phyloP scores from a whole-genome alignment of 2,329 filamentous ascomycete genomes.

The Ceratocystiopsis sp. region DNA sequence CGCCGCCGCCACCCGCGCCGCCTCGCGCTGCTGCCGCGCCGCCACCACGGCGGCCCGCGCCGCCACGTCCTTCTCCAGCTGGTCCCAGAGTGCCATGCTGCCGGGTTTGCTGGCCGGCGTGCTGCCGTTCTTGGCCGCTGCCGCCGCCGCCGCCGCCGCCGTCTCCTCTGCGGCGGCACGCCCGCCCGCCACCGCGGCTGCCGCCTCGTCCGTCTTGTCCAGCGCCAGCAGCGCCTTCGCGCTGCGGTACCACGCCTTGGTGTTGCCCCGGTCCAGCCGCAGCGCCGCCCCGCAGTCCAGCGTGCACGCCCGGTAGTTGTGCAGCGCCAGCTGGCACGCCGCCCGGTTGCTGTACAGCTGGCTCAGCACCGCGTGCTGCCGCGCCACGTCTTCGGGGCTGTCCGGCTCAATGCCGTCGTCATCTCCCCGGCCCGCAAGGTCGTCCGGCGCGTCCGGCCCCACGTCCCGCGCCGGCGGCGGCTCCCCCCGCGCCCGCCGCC shows the following conservation, averaged over 20 bases:
- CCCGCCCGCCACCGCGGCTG: slow-evolving; percentile 60
- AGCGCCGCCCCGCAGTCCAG: slow-evolving; percentile 70
- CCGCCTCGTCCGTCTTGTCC: slow-evolving; percentile 62
- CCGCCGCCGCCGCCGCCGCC: slow-evolving; percentile 36
- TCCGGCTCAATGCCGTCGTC: slow-evolving; percentile 22
- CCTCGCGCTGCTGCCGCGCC: slow-evolving; percentile 35
- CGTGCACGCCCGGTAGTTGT: slow-evolving; percentile 77
- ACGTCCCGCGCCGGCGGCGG: slow-evolving; percentile 1
- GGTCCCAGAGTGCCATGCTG: slow-evolving; percentile 25
- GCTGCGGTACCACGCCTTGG: slow-evolving; percentile 86
- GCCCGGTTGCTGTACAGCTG: slow-evolving; percentile 74
- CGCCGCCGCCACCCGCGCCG: slow-evolving; percentile 34
- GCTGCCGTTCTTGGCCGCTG: too few species aligned
- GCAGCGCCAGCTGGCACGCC: slow-evolving; percentile 72
- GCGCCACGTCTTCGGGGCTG: slow-evolving; percentile 37
- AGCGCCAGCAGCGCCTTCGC: slow-evolving; percentile 62
- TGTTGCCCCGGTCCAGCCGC: slow-evolving; percentile 58
- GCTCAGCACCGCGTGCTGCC: slow-evolving; percentile 52
- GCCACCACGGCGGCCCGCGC: slow-evolving; percentile 38
- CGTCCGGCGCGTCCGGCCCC: neutral
- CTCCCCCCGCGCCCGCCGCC: slow-evolving; percentile 27
- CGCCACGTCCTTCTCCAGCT: slow-evolving; percentile 37
- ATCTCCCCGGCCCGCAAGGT: slow-evolving; percentile 3
- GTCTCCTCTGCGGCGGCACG: slow-evolving; percentile 45
- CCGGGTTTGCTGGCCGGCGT: too few species aligned